These are phyloP conservation scores for Talaromyces liani DNA, from an alignment of 495 filamentous ascomycete species.

Conservation along the genomic window DNA sequence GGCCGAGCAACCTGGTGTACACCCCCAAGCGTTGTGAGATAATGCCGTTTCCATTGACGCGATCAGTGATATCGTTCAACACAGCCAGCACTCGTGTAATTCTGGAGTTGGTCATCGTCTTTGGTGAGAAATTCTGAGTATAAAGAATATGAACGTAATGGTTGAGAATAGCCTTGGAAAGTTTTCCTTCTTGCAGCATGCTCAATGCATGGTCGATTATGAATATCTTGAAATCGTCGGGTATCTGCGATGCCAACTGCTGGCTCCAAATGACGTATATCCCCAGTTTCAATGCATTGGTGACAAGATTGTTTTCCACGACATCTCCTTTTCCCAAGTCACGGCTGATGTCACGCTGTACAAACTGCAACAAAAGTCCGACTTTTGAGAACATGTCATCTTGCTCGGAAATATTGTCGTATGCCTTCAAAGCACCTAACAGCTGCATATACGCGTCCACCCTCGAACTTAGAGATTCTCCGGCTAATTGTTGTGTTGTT, in stretches of 20 bases:
- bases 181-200: conserved; percentile 52
- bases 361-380: conserved; percentile 63
- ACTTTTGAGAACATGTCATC: conserved; percentile 70
- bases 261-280: conserved; percentile 63
- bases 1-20: conserved; percentile 65
- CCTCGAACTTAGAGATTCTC: conserved; percentile 56
- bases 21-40: conserved; percentile 63
- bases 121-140: conserved; percentile 66
- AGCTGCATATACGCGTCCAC: conserved; percentile 84
- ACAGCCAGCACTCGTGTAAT: conserved; percentile 58
- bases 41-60: conserved; percentile 69
- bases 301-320: conserved; percentile 51
- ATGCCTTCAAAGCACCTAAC: conserved; percentile 64
- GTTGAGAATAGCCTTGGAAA: conserved; percentile 68
- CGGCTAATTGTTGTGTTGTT: conserved; percentile 67
- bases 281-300: conserved; percentile 68
- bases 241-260: conserved; percentile 53
- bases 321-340: conserved; percentile 34
- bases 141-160: conserved; percentile 71
- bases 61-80: conserved; percentile 63
- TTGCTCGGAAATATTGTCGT: conserved; percentile 65
- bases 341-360: conserved; percentile 64
- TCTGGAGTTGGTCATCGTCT: conserved; percentile 63
- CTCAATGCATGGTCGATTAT: conserved; percentile 71
- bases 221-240: conserved; percentile 70